Percentiles rank a stretch among this genome's conserved stretches.
Conservation (phyloP, 1,284 basidiomycete species). For the Cutaneotrichosporon sp. region DNA sequence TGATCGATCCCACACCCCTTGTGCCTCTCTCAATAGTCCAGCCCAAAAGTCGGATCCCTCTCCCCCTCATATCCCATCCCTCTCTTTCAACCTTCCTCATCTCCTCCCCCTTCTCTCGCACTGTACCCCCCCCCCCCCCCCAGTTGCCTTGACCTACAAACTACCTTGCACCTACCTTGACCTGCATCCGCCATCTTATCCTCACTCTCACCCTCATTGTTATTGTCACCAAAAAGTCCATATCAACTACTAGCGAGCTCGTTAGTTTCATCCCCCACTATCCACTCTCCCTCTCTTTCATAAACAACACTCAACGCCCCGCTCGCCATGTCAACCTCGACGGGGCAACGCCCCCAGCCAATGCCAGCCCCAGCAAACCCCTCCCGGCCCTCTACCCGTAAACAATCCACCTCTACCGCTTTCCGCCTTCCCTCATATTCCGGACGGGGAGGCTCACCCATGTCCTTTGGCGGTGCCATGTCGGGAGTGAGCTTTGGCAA, state of each 20-base stretch:
- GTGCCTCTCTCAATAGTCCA: background rate
- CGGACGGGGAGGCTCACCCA: constrained; percentile 36
- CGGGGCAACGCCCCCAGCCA: constrained; percentile 18
- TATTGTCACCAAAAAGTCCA: no score
- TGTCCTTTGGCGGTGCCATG: constrained; percentile 47
- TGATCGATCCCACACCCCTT: background rate
- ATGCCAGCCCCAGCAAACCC: constrained; percentile 29
- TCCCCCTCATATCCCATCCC: no score
- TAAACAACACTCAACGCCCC: background rate
- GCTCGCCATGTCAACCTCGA: constrained; percentile 7
- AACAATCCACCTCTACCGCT: constrained; percentile 21
- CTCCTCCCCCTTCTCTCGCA: no score
- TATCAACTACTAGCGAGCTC: no score
- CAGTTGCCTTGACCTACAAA: no score
- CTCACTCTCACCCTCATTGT: background rate
- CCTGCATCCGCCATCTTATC: background rate
- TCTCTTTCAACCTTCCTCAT: no score
- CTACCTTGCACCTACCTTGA: no score
- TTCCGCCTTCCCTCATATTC: constrained; percentile 14
- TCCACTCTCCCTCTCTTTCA: background rate
- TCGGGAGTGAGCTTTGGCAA: constrained; percentile 7
- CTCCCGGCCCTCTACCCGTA: constrained; percentile 18
- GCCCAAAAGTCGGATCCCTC: no score
- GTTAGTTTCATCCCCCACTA: no score
- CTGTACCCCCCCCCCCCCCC: no score